Conservation (phyloP, 495 filamentous ascomycete genomes). For the Hypoxylon rickii region DNA sequence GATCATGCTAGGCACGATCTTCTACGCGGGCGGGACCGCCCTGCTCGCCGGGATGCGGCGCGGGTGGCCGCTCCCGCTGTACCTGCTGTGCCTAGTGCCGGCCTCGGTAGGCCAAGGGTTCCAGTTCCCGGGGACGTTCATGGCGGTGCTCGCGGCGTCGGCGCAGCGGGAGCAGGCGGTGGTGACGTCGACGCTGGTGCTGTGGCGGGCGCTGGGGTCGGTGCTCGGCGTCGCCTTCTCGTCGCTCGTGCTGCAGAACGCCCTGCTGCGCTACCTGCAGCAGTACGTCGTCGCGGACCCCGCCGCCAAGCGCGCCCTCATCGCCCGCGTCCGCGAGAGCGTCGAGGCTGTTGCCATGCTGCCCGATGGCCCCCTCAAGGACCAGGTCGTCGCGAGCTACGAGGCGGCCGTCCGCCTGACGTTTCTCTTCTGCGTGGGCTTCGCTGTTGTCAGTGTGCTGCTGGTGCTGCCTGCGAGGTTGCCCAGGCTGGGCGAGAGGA, state of each 20-base stretch:
- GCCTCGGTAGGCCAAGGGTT: conserved; percentile 68
- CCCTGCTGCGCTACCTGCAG: conserved; percentile 62
- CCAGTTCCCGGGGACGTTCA: conserved; percentile 64
- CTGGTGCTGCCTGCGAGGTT: conserved; percentile 57
- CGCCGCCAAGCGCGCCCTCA: conserved; percentile 35
- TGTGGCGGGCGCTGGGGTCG: conserved; percentile 69
- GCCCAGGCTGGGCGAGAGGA: conserved; percentile 57
- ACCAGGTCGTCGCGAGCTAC: conserved; percentile 64
- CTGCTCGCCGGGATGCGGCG: conserved; percentile 54
- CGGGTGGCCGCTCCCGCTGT: conserved; percentile 60
- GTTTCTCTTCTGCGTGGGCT: conserved; percentile 56
- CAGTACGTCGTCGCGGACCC: conserved; percentile 55
- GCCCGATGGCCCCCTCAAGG: conserved; percentile 32
- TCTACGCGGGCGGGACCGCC: conserved; percentile 59
- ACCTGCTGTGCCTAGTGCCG: conserved; percentile 66
- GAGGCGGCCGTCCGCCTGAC: conserved; percentile 59
- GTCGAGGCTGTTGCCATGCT: conserved; percentile 51
- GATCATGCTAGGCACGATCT: conserved; percentile 59
- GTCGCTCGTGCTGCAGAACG: conserved; percentile 77
- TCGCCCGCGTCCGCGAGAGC: conserved; percentile 44
- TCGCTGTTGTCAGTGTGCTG: conserved; percentile 54
- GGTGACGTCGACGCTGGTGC: conserved; percentile 69
- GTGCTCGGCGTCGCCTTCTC: conserved; percentile 73
- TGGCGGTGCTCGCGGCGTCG: conserved; percentile 69
- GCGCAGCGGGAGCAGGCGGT: conserved; percentile 75